Conservation (phyloP, 768 basidiomycete genomes). For the Lanmaoa rubissima region DNA sequence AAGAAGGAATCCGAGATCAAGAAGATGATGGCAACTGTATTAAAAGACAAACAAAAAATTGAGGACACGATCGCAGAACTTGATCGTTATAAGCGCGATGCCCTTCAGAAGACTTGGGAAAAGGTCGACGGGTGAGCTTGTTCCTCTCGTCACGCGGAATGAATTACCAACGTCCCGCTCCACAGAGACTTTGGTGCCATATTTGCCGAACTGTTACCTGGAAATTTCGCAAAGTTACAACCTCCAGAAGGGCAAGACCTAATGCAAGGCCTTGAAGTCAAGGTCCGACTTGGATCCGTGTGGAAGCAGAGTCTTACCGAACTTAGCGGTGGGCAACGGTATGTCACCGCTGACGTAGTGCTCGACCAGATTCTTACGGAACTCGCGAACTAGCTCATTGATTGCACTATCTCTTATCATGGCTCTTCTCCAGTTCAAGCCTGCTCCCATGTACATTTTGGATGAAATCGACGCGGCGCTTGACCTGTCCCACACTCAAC, state of each 20-base stretch:
- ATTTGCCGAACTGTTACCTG: constrained; percentile 92
- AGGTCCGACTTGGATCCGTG: constrained; percentile 89
- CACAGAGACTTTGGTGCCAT: constrained; percentile 92
- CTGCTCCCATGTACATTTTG: constrained; percentile 98
- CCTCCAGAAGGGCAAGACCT: constrained; percentile 93
- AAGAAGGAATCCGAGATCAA: constrained; percentile 85
- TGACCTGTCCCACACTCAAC: constrained; percentile 93
- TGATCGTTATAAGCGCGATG: constrained; percentile 91
- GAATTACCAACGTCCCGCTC: background rate
- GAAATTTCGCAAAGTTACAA: constrained; percentile 93
- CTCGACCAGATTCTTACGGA: background rate
- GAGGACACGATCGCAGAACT: constrained; percentile 91
- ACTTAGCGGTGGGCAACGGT: constrained; percentile 96
- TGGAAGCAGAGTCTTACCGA: constrained; percentile 99
- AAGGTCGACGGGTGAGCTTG: constrained; percentile 81
- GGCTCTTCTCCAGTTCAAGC: constrained; percentile 98
- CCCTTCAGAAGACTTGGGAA: constrained; percentile 92
- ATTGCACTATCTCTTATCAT: constrained; percentile 98
- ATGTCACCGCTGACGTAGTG: constrained; percentile 21
- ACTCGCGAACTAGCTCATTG: constrained; percentile 64
- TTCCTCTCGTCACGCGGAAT: background rate
- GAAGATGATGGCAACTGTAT: constrained; percentile 84
- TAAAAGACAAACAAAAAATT: constrained; percentile 93
- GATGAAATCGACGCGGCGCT: constrained; percentile 99
- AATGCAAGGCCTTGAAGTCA: constrained; percentile 95